Percentiles rank a stretch among this genome's conserved stretches.
Evolutionary conservation across 2,329 filamentous ascomycete species (phyloP).

Genomic region (Trichocomaceae sp.): DNA sequence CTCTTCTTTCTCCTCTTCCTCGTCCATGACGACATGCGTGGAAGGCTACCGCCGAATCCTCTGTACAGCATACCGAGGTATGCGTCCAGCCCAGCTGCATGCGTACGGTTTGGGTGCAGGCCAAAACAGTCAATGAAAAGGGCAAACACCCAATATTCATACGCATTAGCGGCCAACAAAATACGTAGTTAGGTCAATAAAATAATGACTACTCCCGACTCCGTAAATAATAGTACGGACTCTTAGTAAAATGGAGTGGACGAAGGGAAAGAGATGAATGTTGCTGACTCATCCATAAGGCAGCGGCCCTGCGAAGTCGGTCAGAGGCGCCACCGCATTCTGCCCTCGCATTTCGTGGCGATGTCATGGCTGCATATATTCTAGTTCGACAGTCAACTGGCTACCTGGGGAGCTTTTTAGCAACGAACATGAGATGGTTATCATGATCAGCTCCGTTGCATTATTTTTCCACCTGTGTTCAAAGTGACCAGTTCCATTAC

Average conservation of each 20-base stretch:
- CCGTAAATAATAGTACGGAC: no score
- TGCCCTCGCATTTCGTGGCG: conserved; percentile 1
- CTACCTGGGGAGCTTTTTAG: background rate
- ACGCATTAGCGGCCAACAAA: no score
- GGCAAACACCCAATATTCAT: no score
- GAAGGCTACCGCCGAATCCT: background rate
- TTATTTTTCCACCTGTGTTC: background rate
- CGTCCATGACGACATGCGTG: conserved; percentile 1
- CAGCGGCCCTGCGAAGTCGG: conserved; percentile 8
- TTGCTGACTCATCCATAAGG: conserved; percentile 7
- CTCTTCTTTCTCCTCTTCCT: background rate
- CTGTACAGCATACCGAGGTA: no score
- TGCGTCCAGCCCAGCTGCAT: no score
- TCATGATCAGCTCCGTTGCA: background rate
- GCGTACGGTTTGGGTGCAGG: background rate
- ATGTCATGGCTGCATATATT: background rate
- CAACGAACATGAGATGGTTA: background rate
- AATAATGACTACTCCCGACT: no score
- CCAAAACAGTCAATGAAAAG: no score
- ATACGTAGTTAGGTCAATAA: no score
- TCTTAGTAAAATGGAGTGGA: no score
- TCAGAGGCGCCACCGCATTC: conserved; percentile 10
- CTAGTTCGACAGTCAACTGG: no score
- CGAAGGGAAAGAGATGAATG: background rate
- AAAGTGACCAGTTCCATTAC: background rate